Conservation (phyloP, 2,329 filamentous ascomycete species). For the Torrubiellomyces zombiae region DNA sequence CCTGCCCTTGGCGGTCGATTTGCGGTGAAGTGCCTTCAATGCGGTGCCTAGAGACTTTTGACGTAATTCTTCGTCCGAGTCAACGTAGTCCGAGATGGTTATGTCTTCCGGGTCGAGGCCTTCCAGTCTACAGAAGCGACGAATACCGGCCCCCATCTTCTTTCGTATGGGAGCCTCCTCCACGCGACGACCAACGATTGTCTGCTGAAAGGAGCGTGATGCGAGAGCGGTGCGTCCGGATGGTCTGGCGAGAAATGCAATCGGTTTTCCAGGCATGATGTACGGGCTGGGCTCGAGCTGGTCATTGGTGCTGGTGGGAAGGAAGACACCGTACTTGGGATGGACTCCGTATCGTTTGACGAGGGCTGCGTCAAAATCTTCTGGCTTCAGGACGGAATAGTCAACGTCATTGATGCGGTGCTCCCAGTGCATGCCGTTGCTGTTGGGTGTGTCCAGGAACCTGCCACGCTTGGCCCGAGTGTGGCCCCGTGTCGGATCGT, state of each 20-base stretch:
- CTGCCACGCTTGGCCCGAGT: slow-evolving; percentile 35
- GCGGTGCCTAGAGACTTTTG: slow-evolving; percentile 19
- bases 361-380: slow-evolving; percentile 33
- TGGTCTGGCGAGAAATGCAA: slow-evolving; percentile 30
- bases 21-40: slow-evolving; percentile 15
- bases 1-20: no score
- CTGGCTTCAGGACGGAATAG: slow-evolving; percentile 27
- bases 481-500: slow-evolving; percentile 35
- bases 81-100: slow-evolving; percentile 15
- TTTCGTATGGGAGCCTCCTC: slow-evolving; percentile 16
- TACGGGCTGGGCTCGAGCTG: slow-evolving; percentile 21
- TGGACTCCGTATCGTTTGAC: slow-evolving; percentile 34
- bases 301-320: slow-evolving; percentile 29
- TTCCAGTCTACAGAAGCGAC: slow-evolving; percentile 20
- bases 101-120: slow-evolving; percentile 17
- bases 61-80: slow-evolving; percentile 16
- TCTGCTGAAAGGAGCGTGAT: slow-evolving; percentile 25
- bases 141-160: slow-evolving; percentile 18
- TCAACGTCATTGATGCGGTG: slow-evolving; percentile 36
- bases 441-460: slow-evolving; percentile 36
- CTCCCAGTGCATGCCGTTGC: slow-evolving; percentile 36
- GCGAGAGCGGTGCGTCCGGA: slow-evolving; percentile 30
- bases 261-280: slow-evolving; percentile 27
- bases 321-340: slow-evolving; percentile 34
- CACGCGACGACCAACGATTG: slow-evolving; percentile 16